Conservation (phyloP, 73 alveolate genomes). For the Paramecium sexaurelia region DNA sequence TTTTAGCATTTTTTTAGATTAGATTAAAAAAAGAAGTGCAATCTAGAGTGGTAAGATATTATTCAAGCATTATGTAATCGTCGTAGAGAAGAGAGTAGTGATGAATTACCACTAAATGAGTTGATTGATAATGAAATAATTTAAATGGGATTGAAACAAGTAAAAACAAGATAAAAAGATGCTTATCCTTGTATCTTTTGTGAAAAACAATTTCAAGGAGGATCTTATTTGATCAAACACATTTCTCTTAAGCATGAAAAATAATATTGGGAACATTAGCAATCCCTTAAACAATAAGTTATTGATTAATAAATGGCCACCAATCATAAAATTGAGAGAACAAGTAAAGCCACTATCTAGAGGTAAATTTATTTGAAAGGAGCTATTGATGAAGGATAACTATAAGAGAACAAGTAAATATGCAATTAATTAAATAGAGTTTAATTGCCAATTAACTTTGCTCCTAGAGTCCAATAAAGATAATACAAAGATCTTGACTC, state of each 20-base stretch:
- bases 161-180: neutral
- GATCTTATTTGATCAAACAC: neutral
- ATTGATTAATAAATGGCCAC: slow-evolving; percentile 20
- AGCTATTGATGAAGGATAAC: neutral
- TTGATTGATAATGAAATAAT: slow-evolving; percentile 38
- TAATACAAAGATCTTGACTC: slow-evolving; percentile 21
- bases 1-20: slow-evolving; percentile 20
- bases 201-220: slow-evolving; percentile 33
- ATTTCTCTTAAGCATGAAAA: slow-evolving; percentile 13
- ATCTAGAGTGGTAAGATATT: slow-evolving; percentile 27
- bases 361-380: neutral
- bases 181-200: slow-evolving; percentile 23
- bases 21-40: slow-evolving; percentile 1
- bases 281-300: neutral
- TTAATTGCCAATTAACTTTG: slow-evolving; percentile 15
- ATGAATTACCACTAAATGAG: neutral
- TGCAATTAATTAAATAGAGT: neutral
- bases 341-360: slow-evolving; percentile 9
- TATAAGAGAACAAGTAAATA: slow-evolving; percentile 17
- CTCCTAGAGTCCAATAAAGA: slow-evolving; percentile 16
- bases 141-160: neutral
- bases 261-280: neutral
- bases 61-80: neutral
- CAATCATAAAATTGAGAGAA: neutral
- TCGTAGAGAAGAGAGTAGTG: neutral